These are phyloP conservation scores for Pseudohalonectria lignicola DNA, from an alignment of 2,329 filamentous ascomycete genomes.

Conservation along the genomic window DNA sequence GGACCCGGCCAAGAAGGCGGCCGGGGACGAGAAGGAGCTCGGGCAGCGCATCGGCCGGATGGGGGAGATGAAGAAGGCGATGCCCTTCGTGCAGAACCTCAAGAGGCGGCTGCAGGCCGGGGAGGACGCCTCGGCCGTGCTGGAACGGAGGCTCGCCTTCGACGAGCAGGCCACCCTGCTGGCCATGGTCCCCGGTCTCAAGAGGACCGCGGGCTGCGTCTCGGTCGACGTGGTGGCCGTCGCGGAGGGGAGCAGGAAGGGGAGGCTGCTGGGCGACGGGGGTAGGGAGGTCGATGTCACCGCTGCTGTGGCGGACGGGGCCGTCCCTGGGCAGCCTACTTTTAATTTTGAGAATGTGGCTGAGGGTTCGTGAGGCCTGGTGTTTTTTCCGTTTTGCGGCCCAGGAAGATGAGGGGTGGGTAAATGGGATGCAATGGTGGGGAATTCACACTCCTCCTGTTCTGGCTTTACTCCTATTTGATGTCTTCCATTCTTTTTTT, in stretches of 20 bases:
- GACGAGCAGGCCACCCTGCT: constrained; percentile 67
- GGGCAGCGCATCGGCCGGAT: constrained; percentile 71
- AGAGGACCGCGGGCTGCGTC: constrained; percentile 60
- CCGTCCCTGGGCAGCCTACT: constrained; percentile 54
- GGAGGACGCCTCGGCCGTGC: constrained; percentile 55
- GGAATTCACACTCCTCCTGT: neutral
- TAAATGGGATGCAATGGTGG: too few species aligned
- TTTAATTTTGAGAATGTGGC: constrained; percentile 14
- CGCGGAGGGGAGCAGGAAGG: constrained; percentile 57
- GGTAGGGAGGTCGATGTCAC: constrained; percentile 41
- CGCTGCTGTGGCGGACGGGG: constrained; percentile 54
- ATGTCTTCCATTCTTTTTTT: too few species aligned
- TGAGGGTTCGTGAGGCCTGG: constrained; percentile 1
- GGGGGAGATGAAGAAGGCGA: constrained; percentile 90
- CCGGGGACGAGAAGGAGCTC: constrained; percentile 68
- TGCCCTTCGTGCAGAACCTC: constrained; percentile 85
- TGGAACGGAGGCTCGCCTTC: constrained; percentile 78
- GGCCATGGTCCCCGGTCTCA: constrained; percentile 71
- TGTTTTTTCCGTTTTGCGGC: neutral
- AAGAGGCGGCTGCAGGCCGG: constrained; percentile 73
- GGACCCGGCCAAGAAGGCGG: constrained; percentile 43
- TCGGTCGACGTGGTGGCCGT: constrained; percentile 64
- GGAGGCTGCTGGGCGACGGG: constrained; percentile 34
- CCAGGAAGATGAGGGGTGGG: too few species aligned
- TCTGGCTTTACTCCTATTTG: too few species aligned